These are phyloP conservation scores for Astrocystis sublimbata DNA, from an alignment of 495 filamentous ascomycete genomes.

Conservation along the genomic window DNA sequence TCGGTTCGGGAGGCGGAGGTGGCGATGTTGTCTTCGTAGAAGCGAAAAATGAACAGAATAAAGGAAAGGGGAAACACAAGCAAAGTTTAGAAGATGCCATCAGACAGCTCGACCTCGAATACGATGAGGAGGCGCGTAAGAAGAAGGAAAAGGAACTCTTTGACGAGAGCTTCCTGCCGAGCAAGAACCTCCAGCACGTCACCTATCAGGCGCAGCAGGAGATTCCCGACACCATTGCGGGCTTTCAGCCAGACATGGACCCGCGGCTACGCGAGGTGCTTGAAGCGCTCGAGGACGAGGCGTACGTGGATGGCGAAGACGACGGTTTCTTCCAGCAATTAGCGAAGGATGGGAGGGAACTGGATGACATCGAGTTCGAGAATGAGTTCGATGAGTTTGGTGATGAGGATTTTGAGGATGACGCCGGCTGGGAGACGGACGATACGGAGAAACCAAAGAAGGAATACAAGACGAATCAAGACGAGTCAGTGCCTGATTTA, in stretches of 20 bases:
- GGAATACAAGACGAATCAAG: slow-evolving; percentile 47
- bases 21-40: slow-evolving; percentile 76
- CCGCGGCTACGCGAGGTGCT: slow-evolving; percentile 87
- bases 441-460: slow-evolving; percentile 74
- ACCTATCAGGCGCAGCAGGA: slow-evolving; percentile 95
- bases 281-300: slow-evolving; percentile 94
- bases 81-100: slow-evolving; percentile 78
- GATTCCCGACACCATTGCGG: slow-evolving; percentile 83
- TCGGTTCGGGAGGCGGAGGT: slow-evolving; percentile 49
- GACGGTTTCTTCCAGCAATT: slow-evolving; percentile 81
- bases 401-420: too few species aligned
- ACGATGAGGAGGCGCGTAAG: slow-evolving; percentile 39
- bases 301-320: slow-evolving; percentile 87
- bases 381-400: slow-evolving; percentile 59
- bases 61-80: slow-evolving; percentile 67
- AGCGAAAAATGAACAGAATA: slow-evolving; percentile 62
- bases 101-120: slow-evolving; percentile 61
- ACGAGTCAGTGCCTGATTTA: slow-evolving; percentile 53
- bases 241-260: slow-evolving; percentile 98
- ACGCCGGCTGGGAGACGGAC: slow-evolving; percentile 92
- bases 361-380: slow-evolving; percentile 54
- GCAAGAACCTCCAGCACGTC: slow-evolving; percentile 66
- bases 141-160: slow-evolving; percentile 61
- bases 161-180: slow-evolving; percentile 69
- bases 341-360: slow-evolving; percentile 69